Evolutionary conservation across 192 early-diverging fungal species (phyloP).

Genomic region (Jimgerdemannia flammicorona): DNA sequence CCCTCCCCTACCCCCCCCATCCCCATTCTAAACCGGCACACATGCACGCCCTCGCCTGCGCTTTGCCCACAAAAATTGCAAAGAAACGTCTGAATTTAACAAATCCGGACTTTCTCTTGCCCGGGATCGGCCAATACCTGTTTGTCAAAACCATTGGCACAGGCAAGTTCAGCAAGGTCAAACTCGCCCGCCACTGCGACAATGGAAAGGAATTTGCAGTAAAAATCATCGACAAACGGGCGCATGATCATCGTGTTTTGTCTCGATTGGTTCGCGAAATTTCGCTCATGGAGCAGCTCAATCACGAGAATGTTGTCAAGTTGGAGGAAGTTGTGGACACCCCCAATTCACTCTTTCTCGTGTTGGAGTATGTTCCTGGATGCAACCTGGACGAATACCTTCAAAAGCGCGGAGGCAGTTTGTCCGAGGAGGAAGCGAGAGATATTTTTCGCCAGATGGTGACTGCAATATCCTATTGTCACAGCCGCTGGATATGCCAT

Average conservation of each 20-base stretch:
- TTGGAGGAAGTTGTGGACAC: slow-evolving; percentile 82
- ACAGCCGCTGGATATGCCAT: slow-evolving; percentile 72
- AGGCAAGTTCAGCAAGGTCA: slow-evolving; percentile 79
- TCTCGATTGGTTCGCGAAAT: slow-evolving; percentile 78
- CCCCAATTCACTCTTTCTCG: slow-evolving; percentile 72
- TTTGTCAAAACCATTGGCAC: slow-evolving; percentile 71
- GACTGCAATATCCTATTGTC: slow-evolving; percentile 70
- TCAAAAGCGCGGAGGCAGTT: slow-evolving; percentile 66
- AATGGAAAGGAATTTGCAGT: slow-evolving; percentile 30
- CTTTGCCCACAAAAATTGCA: background rate
- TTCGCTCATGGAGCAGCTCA: slow-evolving; percentile 75
- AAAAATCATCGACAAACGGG: slow-evolving; percentile 49
- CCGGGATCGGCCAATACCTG: slow-evolving; percentile 62
- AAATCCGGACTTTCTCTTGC: slow-evolving; percentile 32
- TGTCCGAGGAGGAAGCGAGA: slow-evolving; percentile 85
- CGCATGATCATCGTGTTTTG: slow-evolving; percentile 47
- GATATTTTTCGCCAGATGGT: slow-evolving; percentile 81
- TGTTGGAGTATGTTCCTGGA: slow-evolving; percentile 86
- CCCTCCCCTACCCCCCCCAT: background rate
- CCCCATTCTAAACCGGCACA: background rate
- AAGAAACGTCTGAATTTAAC: slow-evolving; percentile 3
- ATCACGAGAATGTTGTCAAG: slow-evolving; percentile 89
- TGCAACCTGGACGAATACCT: slow-evolving; percentile 88
- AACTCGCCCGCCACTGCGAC: slow-evolving; percentile 62
- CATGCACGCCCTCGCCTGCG: slow-evolving; percentile 1